Percentiles rank a stretch among this genome's conserved stretches.
These are phyloP conservation scores for Fusarium sp. DNA, from an alignment of 2,329 filamentous ascomycete genomes.

Conservation along the genomic window DNA sequence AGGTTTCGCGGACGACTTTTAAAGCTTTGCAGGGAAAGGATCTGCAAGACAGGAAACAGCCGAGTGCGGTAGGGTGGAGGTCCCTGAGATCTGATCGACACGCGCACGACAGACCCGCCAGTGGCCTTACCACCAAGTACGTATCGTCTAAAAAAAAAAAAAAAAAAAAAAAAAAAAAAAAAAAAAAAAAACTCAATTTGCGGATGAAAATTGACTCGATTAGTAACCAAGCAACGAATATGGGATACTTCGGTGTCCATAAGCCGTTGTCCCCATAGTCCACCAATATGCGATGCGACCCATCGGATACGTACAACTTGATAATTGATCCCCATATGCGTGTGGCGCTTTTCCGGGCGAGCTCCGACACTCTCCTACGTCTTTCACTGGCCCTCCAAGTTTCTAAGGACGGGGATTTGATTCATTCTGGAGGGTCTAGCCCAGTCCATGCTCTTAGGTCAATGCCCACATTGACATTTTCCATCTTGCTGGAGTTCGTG, in stretches of 20 bases:
- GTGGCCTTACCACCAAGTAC: conserved; percentile 22
- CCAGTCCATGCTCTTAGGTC: conserved; percentile 34
- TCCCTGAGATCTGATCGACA: conserved; percentile 51
- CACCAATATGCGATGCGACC: conserved; percentile 9
- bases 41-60: conserved; percentile 41
- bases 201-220: conserved; percentile 9
- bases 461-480: not conserved
- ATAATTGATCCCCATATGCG: conserved; percentile 9
- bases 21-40: conserved; percentile 33
- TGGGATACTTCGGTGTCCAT: not conserved
- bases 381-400: conserved; percentile 26
- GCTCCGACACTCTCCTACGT: conserved; percentile 28
- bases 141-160: conserved; percentile 9
- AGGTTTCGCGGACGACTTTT: conserved; percentile 24
- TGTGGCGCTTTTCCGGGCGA: conserved; percentile 33
- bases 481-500: not conserved
- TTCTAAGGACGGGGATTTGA: conserved; percentile 27
- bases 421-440: conserved; percentile 41
- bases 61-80: conserved; percentile 44
- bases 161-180: conserved; percentile 16
- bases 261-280: not conserved
- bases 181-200: conserved; percentile 38
- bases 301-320: conserved; percentile 5
- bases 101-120: conserved; percentile 42
- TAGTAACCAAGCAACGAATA: not conserved